Base-by-base conservation (phyloP, 1,284 basidiomycete species). In the Omphalotus olearius region DNA sequence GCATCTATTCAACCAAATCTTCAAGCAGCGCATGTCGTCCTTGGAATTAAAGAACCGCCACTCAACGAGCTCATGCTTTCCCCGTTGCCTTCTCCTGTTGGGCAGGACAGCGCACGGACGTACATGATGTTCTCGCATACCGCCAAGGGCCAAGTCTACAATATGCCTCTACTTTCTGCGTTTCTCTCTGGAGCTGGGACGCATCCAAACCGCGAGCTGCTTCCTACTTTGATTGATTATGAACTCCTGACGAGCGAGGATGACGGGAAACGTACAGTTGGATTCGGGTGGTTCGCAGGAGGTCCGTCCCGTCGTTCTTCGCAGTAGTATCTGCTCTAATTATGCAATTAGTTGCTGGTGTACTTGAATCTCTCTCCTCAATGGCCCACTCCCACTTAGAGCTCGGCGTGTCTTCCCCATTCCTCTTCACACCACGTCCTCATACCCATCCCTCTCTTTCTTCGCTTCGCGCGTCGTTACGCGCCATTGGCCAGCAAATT, bases 61-160 rank as follows among this genome's bases (percentile, higher is more conserved):
- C 66, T 91, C 3, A 50, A 70, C 33, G 78, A 82, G 57, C 71
- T 93, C n/a, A 65, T 82, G 56, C 77, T 74, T 4, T 62, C 68
- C 28, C 74, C 78, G 25, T 45, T 67, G 14, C 50, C 55, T 2
- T 48, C 65, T 11, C 49, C 54, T 2, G 47, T 56, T 59, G 18
- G 18, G 16, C 54, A 43, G 46, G 57, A 9, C 23, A 47, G 49
- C 59, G 65, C 76, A 5, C 77, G 84, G 17, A 90, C 85, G 2
- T 83, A 91, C 58, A 68, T 93, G 54, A 92, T 93, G 85, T 96
- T 96, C 74, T 91, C 88, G 26, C 93, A 95, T 66, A 93, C 91
- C 0, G 82, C 84, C 59, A 96, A 96, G 67, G 86, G 87, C 0
- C 89, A 96, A 67, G 66, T 74, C 10, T 94, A 94, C 69, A 96